Conservation (phyloP, 2,329 filamentous ascomycete genomes). For the Arthrinium puccinioides region DNA sequence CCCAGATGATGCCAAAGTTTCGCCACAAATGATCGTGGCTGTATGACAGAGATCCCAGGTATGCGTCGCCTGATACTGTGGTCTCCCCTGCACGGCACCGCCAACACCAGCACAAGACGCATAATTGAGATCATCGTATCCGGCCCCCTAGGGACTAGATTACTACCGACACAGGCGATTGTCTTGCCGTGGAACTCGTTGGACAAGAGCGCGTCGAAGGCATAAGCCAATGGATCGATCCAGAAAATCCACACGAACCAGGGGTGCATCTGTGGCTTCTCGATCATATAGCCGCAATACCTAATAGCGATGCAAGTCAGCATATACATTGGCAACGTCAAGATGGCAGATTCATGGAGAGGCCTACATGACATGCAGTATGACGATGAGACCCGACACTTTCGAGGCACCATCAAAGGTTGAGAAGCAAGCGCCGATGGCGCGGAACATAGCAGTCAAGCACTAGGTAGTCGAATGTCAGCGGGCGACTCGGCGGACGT, state of each 20-base stretch:
- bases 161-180: slow-evolving; percentile 37
- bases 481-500: no score
- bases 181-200: slow-evolving; percentile 46
- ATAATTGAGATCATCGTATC: slow-evolving; percentile 21
- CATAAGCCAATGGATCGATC: slow-evolving; percentile 58
- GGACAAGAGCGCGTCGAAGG: slow-evolving; percentile 52
- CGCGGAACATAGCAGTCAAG: slow-evolving; percentile 36
- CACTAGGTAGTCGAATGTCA: neutral
- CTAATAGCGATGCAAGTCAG: slow-evolving; percentile 46
- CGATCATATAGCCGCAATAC: slow-evolving; percentile 56
- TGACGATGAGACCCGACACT: slow-evolving; percentile 40
- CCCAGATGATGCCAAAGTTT: slow-evolving; percentile 72
- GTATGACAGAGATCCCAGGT: slow-evolving; percentile 50
- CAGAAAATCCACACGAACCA: slow-evolving; percentile 65
- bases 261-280: slow-evolving; percentile 53
- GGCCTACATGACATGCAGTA: slow-evolving; percentile 54
- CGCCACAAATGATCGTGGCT: slow-evolving; percentile 57
- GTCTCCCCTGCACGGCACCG: slow-evolving; percentile 41
- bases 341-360: neutral
- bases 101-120: slow-evolving; percentile 47
- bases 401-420: slow-evolving; percentile 37
- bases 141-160: slow-evolving; percentile 39
- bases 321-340: neutral
- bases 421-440: slow-evolving; percentile 37
- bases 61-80: slow-evolving; percentile 46